Percentiles rank a stretch among this genome's conserved stretches.
Evolutionary conservation across 768 basidiomycete species (phyloP).

Genomic region (Mycena olivaceomarginata): DNA sequence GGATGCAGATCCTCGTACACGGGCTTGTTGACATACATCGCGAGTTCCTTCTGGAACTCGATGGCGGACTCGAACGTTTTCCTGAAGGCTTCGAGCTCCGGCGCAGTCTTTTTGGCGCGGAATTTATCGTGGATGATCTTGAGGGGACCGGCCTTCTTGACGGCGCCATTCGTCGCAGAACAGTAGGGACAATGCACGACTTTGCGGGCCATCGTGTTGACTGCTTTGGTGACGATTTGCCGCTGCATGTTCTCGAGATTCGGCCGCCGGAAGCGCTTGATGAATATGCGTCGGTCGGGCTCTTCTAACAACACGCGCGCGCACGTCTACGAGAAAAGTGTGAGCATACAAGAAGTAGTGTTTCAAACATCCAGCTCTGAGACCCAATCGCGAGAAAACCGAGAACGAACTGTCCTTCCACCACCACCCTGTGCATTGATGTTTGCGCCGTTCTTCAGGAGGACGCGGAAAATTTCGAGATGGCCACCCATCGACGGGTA

Average conservation of each 20-base stretch:
- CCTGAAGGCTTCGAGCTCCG: slow-evolving; percentile 93
- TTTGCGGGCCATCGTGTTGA: slow-evolving; percentile 92
- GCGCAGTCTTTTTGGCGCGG: slow-evolving; percentile 93
- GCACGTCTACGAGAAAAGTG: slow-evolving; percentile 76
- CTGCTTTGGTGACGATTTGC: slow-evolving; percentile 86
- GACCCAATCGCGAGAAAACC: no score
- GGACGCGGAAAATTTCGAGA: no score
- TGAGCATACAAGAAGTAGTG: neutral
- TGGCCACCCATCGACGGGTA: no score
- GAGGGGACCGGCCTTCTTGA: slow-evolving; percentile 96
- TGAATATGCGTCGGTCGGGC: slow-evolving; percentile 86
- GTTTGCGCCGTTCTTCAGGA: no score
- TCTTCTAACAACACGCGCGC: slow-evolving; percentile 94
- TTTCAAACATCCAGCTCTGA: no score
- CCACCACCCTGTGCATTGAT: no score
- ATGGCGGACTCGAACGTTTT: slow-evolving; percentile 88
- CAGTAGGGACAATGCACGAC: slow-evolving; percentile 95
- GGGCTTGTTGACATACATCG: slow-evolving; percentile 89
- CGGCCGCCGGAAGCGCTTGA: slow-evolving; percentile 93
- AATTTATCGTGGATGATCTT: slow-evolving; percentile 99
- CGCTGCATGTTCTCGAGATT: slow-evolving; percentile 96
- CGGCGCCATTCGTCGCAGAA: slow-evolving; percentile 93
- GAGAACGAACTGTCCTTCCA: no score
- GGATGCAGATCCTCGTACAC: slow-evolving; percentile 96
- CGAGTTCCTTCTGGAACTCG: slow-evolving; percentile 91